Evolutionary conservation across 108 stramenopile species (phyloP), one percentile per base, ranked within the genome.

Genomic region (Skeletonema potamos): DNA sequence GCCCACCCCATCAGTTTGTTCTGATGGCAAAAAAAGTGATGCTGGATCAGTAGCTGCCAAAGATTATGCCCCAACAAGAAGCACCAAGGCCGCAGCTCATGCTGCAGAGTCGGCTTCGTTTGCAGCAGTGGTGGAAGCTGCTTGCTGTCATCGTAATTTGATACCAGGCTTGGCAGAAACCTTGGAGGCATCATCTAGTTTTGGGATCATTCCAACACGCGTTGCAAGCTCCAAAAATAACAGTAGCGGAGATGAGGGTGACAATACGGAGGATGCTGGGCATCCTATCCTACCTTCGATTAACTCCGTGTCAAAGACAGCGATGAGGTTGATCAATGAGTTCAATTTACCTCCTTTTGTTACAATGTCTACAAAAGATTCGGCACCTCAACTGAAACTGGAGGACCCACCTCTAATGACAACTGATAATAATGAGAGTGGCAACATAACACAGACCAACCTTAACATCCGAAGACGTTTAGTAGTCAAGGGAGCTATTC

Each of bases 341-440:
- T 63, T 30, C 51, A 51, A 51, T 51, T 51, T 51, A 51, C 93
- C 93, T 6, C 93, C 93, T 8, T 87, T 75, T 74, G 85, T 94
- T 2, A 86, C 92, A 36, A 73, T 92, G 79, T 82, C 66, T 51
- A 80, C 74, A 29, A 74, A 68, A n/a, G 94, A 95, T 66, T 83
- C 86, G 55, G 92, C 96, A 9, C 91, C 91, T 18, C 92, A 92
- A 66, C 68, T 95, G 20, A 83, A 79, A 64, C 70, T 92, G 34
- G 59, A 73, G 27, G 77, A 89, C 29, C 69, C 76, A 30, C 41
- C 44, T 66, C 27, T 75, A 36, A 3, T 34, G 32, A 27, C 13
- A 20, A 18, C 39, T 20, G 64, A 18, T 29, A 33, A 28, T 39
- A 20, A 41, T n/a, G 36, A 13, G 33, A 44, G 43, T 36, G 67